Percentiles rank a stretch among this genome's conserved stretches.
Conservation (phyloP, 305 asterid genomes). For the Nicotiana rustica region DNA sequence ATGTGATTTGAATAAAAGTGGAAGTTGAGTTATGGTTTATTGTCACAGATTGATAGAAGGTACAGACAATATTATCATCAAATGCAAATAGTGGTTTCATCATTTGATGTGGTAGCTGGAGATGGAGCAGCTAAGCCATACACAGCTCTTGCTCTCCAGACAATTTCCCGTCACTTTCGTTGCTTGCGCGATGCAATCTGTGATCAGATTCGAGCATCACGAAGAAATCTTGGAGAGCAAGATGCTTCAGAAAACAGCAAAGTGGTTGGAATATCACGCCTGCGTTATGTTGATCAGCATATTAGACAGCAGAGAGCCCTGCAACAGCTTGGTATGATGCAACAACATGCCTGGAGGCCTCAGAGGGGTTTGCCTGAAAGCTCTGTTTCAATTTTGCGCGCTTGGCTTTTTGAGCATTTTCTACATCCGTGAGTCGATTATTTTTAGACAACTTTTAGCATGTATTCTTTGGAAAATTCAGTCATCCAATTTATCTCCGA, state of each 20-base stretch:
- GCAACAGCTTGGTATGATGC: constrained; percentile 93
- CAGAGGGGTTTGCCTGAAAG: constrained; percentile 93
- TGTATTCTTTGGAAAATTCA: background rate
- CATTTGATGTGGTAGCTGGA: constrained; percentile 82
- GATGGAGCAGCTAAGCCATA: constrained; percentile 82
- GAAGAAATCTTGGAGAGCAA: constrained; percentile 77
- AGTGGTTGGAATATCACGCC: constrained; percentile 82
- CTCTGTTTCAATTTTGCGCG: constrained; percentile 80
- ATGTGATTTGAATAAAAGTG: constrained; percentile 12
- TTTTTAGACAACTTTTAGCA: no score
- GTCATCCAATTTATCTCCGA: background rate
- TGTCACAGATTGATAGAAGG: constrained; percentile 77
- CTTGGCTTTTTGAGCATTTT: constrained; percentile 98
- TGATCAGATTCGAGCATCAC: constrained; percentile 62
- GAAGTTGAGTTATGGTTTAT: constrained; percentile 30
- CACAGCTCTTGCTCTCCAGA: constrained; percentile 87
- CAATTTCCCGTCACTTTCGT: constrained; percentile 90
- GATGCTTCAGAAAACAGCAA: constrained; percentile 61
- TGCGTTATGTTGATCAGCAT: constrained; percentile 78
- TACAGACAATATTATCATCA: constrained; percentile 88
- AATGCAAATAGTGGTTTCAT: constrained; percentile 82
- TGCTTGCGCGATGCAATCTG: constrained; percentile 80
- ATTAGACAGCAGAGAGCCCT: constrained; percentile 84
- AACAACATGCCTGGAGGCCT: constrained; percentile 94
- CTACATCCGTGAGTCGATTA: constrained; percentile 77